Conservation (phyloP, 139 green algal species). For the Coelastrella sp. region DNA sequence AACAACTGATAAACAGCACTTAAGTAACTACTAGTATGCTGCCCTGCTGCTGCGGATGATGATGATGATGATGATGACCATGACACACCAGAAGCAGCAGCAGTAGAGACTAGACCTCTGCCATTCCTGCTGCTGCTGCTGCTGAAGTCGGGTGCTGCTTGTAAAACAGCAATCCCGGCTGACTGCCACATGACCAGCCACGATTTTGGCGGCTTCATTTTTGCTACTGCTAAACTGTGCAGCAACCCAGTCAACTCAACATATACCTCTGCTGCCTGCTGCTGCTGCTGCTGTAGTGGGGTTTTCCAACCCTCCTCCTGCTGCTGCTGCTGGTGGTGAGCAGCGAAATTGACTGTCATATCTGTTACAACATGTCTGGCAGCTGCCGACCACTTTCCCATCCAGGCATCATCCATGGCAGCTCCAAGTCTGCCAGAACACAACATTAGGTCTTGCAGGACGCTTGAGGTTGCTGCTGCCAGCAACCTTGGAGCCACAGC, state of each 20-base stretch:
- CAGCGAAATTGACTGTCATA: neutral
- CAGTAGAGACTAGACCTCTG: too few relatives aligned
- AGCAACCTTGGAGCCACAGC: neutral
- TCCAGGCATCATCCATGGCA: neutral
- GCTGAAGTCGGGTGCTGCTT: neutral
- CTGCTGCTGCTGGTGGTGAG: constrained; percentile 10
- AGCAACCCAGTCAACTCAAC: neutral
- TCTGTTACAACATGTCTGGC: neutral
- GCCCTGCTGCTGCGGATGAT: constrained; percentile 26
- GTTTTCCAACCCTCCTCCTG: neutral
- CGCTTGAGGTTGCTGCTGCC: neutral
- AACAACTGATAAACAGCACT: constrained; percentile 1
- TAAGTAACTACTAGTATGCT: neutral
- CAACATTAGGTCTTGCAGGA: neutral
- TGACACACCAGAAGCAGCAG: too few relatives aligned
- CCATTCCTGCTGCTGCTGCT: constrained; percentile 24
- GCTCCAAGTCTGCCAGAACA: neutral
- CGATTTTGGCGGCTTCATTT: neutral
- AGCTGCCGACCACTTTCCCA: constrained; percentile 11
- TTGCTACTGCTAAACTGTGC: neutral
- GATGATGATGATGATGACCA: neutral
- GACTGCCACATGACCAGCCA: neutral
- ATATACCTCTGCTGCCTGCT: constrained; percentile 11
- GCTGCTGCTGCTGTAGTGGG: neutral
- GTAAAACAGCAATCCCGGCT: neutral